Conservation (phyloP, 176 grass and related monocot species). For the Ananas comosus region DNA sequence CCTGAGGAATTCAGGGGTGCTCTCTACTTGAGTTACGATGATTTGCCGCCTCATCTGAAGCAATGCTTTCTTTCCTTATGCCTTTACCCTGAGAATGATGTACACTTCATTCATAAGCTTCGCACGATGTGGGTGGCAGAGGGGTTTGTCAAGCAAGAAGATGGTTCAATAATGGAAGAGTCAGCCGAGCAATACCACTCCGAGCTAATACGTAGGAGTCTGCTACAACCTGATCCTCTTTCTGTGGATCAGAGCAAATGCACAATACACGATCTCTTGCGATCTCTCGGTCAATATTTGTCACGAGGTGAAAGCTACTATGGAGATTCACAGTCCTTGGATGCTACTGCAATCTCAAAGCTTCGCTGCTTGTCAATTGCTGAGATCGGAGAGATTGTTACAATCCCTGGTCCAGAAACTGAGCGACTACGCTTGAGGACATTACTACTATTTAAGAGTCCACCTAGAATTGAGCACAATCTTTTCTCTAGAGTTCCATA, state of each 20-base stretch:
- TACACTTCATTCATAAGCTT: neutral
- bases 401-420: neutral
- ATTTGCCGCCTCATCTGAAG: constrained; percentile 16
- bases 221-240: neutral
- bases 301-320: constrained; percentile 7
- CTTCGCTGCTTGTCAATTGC: neutral
- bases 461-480: constrained; percentile 2
- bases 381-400: neutral
- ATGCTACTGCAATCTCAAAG: neutral
- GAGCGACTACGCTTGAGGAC: neutral
- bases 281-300: constrained; percentile 22
- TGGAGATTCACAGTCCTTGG: constrained; percentile 7
- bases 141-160: constrained; percentile 9
- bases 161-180: constrained; percentile 25
- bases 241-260: rapidly evolving
- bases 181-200: constrained; percentile 28
- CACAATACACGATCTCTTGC: constrained; percentile 30
- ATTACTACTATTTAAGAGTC: neutral
- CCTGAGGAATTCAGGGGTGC: constrained; percentile 15
- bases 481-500: neutral
- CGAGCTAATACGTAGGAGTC: constrained; percentile 27
- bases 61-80: constrained; percentile 38
- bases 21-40: constrained; percentile 38
- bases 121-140: constrained; percentile 28
- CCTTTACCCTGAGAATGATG: neutral